These are phyloP conservation scores for Mitragyna speciosa DNA, from an alignment of 257 asterid genomes.

Conservation along the genomic window DNA sequence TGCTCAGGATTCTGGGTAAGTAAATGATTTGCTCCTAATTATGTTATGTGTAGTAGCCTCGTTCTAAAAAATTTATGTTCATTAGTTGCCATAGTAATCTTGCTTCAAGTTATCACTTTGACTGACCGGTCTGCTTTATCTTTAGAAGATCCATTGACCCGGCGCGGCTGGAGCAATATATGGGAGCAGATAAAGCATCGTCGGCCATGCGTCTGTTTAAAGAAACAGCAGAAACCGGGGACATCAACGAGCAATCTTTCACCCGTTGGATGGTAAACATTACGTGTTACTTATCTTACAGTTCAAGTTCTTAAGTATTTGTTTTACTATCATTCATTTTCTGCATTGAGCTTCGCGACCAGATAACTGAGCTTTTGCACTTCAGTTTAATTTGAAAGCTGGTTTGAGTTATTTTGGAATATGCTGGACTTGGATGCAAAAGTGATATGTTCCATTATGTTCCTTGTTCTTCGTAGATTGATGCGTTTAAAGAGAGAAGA, in stretches of 20 bases:
- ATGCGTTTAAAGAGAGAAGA: constrained; percentile 16
- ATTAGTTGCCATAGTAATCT: not conserved
- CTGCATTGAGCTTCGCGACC: not conserved
- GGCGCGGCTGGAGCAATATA: not conserved
- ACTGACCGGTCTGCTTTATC: not conserved
- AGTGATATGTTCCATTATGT: no score
- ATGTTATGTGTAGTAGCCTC: not conserved
- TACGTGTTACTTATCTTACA: not conserved
- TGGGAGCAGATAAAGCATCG: constrained; percentile 2
- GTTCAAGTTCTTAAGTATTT: not conserved
- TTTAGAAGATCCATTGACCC: not conserved
- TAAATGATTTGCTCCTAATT: not conserved
- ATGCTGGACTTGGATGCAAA: not conserved
- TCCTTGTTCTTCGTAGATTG: constrained; percentile 4
- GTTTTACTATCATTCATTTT: not conserved
- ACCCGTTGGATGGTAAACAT: constrained; percentile 9
- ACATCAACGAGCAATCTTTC: not conserved
- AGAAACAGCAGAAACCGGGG: not conserved
- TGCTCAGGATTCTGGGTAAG: not conserved
- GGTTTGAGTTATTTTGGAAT: no score
- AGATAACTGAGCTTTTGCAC: not conserved
- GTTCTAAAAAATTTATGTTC: not conserved
- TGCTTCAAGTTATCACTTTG: not conserved
- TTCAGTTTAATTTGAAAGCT: no score
- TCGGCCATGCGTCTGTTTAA: not conserved